Base-by-base conservation (phyloP, 2,329 filamentous ascomycete species). In the Aphanoascus verrucosus region DNA sequence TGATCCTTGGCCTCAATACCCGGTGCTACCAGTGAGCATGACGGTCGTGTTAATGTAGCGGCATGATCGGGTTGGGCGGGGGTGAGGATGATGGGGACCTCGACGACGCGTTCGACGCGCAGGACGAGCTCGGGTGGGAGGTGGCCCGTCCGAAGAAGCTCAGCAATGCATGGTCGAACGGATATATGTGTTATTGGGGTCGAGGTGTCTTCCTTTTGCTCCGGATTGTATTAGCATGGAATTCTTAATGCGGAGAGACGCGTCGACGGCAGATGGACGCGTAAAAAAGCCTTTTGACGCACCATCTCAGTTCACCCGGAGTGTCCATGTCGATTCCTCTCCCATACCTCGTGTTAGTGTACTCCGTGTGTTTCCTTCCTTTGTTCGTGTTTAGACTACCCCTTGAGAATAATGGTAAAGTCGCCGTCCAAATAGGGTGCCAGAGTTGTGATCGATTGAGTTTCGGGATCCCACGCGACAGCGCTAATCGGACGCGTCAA, bases 81-180 rank as follows among this genome's bases (percentile, higher is more conserved):
- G 12, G 44, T 31, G 9, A 46, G 14, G 20, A 50, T 20, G 34
- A 58, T 50, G 9, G 52, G 48, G 8, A 56, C 53, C 32, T 59
- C 56, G 49, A 59, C 58, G 32, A 64, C 58, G 35, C 61, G 61
- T 45, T 64, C 62, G 43, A 65, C 60, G 35, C 61, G 59, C 17
- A 66, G 59, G 28, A 59, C 28, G 11, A 65, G 57, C 19, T 57
- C 55, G 14, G 58, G 49, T 2, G 63, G 63, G 43, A 60, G 56
- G 15, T 63, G 56, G 12, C 59, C 60, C 2, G 63, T 65, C 31
- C 63, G 63, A 53, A 66, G 55, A 15, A 65, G 58, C 56, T 64
- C 63, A n/a, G 59, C 61, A 23, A 65, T 58, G 45, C 62, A 64
- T 52, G 63, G 63, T 11, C 52, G 56, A 11, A 61, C 32, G 35